Evolutionary conservation across 192 early-diverging fungal genomes (phyloP), one percentile per base, ranked within the genome.

Genomic region (Entomortierella parvispora): DNA sequence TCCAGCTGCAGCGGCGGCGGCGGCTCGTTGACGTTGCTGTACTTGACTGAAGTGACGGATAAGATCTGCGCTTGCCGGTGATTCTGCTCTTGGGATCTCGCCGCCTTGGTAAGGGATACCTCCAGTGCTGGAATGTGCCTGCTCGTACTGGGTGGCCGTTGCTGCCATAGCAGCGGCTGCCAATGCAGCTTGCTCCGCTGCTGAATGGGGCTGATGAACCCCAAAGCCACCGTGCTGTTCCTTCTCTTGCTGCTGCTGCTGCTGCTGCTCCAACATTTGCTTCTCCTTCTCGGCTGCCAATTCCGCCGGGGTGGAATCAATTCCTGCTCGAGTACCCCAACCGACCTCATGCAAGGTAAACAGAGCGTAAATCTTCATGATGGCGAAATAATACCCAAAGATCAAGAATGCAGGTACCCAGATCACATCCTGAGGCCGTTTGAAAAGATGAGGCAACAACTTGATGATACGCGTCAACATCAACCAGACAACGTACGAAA

Each of bases 311-410:
- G 75, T 71, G 23, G 72, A 70, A 33, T 78, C 81, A 12, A 83
- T 79, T 58, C 89, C 89, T 0, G 80, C 85, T 25, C 90, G 75
- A 26, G 89, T 92, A 23, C 90, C 90, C 90, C 90, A 92, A 9
- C 83, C 89, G 25, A 88, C 88, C 45, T 88, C 82, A 69, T 92
- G 90, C 15, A 91, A 61, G 8, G 90, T 92, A 51, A 90, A 92
- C 10, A 92, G 77, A 15, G 88, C 90, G 65, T 91, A 91, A 23
- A 92, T 64, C 54, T 91, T 91, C 84, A 85, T 87, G 59, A 87
- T 79, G 14, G 90, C 89, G 65, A 92, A 92, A 50, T 89, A 90
- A 44, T 91, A 89, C 29, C 88, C 89, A 70, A 92, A 92, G 18
- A 90, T 64, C n/a, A 92, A 68, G 84, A 87, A 90, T 8, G 84